Conservation (phyloP, 352 stramenopile genomes). For the Salisapilia sapeloensis region DNA sequence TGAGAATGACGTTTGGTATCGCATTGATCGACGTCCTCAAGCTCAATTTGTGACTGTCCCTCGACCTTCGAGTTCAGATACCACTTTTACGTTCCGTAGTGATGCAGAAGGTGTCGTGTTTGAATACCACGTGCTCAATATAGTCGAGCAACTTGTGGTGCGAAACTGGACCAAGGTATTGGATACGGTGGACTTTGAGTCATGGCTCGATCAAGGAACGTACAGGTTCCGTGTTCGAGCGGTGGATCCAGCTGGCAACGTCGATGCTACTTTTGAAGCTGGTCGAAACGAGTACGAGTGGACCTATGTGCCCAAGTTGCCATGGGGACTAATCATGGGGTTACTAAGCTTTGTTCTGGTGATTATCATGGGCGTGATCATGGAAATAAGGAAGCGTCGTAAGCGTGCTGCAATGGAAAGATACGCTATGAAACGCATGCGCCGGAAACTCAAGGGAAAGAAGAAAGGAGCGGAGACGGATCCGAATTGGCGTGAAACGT, state of each 20-base stretch:
- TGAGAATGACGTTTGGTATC: conserved; percentile 82
- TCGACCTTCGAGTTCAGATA: conserved; percentile 35
- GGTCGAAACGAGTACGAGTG: conserved; percentile 85
- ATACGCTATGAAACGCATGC: conserved; percentile 91
- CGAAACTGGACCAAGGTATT: conserved; percentile 52
- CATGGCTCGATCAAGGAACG: conserved; percentile 63
- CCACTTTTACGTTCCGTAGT: conserved; percentile 76
- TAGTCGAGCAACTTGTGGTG: conserved; percentile 70
- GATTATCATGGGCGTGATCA: conserved; percentile 59
- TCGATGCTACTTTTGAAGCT: conserved; percentile 68
- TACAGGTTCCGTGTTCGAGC: conserved; percentile 84
- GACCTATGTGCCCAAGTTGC: conserved; percentile 82
- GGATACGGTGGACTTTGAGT: conserved; percentile 16
- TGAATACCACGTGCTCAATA: conserved; percentile 85
- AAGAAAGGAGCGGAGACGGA: conserved; percentile 30
- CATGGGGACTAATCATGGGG: conserved; percentile 80
- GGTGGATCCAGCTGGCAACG: conserved; percentile 85
- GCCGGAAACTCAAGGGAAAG: conserved; percentile 84
- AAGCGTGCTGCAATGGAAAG: conserved; percentile 83
- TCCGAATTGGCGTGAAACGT: conserved; percentile 62
- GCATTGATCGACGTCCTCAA: conserved; percentile 23
- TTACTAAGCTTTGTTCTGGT: conserved; percentile 57
- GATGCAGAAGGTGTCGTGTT: conserved; percentile 83
- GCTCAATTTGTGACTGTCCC: conserved; percentile 33
- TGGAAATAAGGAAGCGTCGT: conserved; percentile 85